These are phyloP conservation scores for Sphenostylis stenocarpa DNA, from an alignment of 306 rosid species.

Conservation along the genomic window DNA sequence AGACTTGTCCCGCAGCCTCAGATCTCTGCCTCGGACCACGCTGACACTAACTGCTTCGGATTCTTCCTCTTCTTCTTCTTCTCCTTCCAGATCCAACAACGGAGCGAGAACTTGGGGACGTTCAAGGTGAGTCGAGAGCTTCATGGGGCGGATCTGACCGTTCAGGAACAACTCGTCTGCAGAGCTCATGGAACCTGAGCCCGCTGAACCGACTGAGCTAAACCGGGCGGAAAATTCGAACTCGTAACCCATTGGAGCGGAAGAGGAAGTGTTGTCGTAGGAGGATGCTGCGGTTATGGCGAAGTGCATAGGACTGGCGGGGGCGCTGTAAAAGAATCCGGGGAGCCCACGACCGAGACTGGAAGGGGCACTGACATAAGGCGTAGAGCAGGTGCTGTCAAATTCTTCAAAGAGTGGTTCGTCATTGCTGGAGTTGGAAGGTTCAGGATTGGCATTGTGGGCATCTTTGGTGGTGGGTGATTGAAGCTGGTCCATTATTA, in stretches of 20 bases:
- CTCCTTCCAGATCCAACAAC: slow-evolving; percentile 72
- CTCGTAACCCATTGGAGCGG: slow-evolving; percentile 56
- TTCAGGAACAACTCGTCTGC: slow-evolving; percentile 91
- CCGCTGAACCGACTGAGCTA: slow-evolving; percentile 43
- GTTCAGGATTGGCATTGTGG: slow-evolving; percentile 2
- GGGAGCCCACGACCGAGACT: slow-evolving; percentile 75
- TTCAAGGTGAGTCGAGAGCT: slow-evolving; percentile 75
- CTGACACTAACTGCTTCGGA: background rate
- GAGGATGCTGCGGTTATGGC: slow-evolving; percentile 45
- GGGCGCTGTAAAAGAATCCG: slow-evolving; percentile 91
- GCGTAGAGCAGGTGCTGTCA: slow-evolving; percentile 89
- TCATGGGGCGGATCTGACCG: slow-evolving; percentile 98
- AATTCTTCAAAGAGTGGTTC: slow-evolving; percentile 51
- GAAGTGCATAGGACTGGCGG: slow-evolving; percentile 93
- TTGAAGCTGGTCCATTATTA: slow-evolving; percentile 51
- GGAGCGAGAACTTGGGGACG: slow-evolving; percentile 77
- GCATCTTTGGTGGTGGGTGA: slow-evolving; percentile 36
- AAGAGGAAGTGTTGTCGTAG: slow-evolving; percentile 4
- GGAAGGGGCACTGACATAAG: slow-evolving; percentile 93
- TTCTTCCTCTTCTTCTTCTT: slow-evolving; percentile 38
- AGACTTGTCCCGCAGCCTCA: slow-evolving; percentile 64
- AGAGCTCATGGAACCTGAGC: slow-evolving; percentile 75
- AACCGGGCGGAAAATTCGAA: slow-evolving; percentile 88
- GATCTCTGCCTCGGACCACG: slow-evolving; percentile 80
- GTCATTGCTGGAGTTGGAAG: slow-evolving; percentile 36